Evolutionary conservation across 164 flowering plant species (phyloP).

Genomic region (Aristolochia fimbriata): DNA sequence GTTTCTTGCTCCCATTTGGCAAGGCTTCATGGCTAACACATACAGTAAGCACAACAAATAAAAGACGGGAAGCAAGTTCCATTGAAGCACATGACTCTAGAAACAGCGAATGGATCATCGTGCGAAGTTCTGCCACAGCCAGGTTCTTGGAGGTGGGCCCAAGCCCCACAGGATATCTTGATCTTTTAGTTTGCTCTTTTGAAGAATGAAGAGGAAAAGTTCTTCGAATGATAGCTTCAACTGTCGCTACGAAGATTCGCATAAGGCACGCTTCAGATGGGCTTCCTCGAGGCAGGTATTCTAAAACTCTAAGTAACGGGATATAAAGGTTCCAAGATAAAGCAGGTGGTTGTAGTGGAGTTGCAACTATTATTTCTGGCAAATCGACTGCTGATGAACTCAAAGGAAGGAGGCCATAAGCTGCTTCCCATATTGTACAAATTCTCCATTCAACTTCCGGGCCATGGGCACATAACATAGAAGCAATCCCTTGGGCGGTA

Average conservation of each 20-base stretch:
- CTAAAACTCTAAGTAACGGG: slow-evolving; percentile 87
- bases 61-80: slow-evolving; percentile 84
- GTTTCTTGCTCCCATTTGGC: slow-evolving; percentile 51
- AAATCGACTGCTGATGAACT: slow-evolving; percentile 84
- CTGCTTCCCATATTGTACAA: slow-evolving; percentile 98
- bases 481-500: slow-evolving; percentile 97
- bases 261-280: slow-evolving; percentile 97
- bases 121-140: slow-evolving; percentile 94
- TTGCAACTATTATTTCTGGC: slow-evolving; percentile 87
- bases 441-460: slow-evolving; percentile 99
- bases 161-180: slow-evolving; percentile 33
- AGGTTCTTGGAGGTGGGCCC: slow-evolving; percentile 79
- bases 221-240: slow-evolving; percentile 81
- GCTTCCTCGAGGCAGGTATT: slow-evolving; percentile 95
- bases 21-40: slow-evolving; percentile 97
- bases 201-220: slow-evolving; percentile 70
- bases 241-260: slow-evolving; percentile 96
- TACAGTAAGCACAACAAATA: slow-evolving; percentile 84
- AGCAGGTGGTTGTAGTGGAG: slow-evolving; percentile 84
- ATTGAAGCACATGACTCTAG: slow-evolving; percentile 77
- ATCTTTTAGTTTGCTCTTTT: slow-evolving; percentile 42
- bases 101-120: slow-evolving; percentile 92
- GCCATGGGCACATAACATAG: slow-evolving; percentile 97
- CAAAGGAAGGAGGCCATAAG: slow-evolving; percentile 84
- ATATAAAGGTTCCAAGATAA: slow-evolving; percentile 91